These are phyloP conservation scores for Lasiodiplodia sp. DNA, from an alignment of 2,329 filamentous ascomycete species.

Conservation along the genomic window DNA sequence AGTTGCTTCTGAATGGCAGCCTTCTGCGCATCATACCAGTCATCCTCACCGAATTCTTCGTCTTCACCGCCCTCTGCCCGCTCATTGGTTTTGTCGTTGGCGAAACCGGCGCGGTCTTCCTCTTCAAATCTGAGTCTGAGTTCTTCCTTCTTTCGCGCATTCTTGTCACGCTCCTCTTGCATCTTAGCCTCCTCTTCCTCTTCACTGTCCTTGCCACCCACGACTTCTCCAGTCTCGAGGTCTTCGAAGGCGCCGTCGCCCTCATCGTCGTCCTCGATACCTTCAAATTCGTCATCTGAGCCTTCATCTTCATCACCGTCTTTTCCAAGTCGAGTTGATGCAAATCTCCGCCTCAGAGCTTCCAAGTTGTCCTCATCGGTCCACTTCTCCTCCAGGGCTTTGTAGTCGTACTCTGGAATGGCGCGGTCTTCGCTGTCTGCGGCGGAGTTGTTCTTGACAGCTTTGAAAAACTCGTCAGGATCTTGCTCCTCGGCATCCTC, in stretches of 20 bases:
- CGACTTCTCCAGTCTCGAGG: constrained; percentile 76
- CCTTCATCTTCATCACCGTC: constrained; percentile 59
- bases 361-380: constrained; percentile 79
- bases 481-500: constrained; percentile 61
- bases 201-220: constrained; percentile 50
- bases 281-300: constrained; percentile 60
- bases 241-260: constrained; percentile 87
- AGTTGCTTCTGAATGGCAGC: constrained; percentile 93
- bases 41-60: constrained; percentile 90
- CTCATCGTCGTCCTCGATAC: constrained; percentile 65
- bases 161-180: constrained; percentile 89
- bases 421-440: constrained; percentile 73
- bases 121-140: constrained; percentile 94
- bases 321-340: constrained; percentile 66
- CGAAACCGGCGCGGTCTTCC: constrained; percentile 95
- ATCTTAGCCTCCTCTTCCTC: constrained; percentile 63
- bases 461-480: constrained; percentile 70
- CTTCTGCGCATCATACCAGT: constrained; percentile 99
- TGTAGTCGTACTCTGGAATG: constrained; percentile 81
- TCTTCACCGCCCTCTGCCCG: constrained; percentile 73
- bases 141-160: constrained; percentile 92
- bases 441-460: constrained; percentile 58
- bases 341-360: constrained; percentile 75
- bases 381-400: constrained; percentile 85
- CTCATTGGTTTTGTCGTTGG: constrained; percentile 84